phyloP scores from a whole-genome alignment of 805 yeast genomes.

The Metschnikowia continentalis region DNA sequence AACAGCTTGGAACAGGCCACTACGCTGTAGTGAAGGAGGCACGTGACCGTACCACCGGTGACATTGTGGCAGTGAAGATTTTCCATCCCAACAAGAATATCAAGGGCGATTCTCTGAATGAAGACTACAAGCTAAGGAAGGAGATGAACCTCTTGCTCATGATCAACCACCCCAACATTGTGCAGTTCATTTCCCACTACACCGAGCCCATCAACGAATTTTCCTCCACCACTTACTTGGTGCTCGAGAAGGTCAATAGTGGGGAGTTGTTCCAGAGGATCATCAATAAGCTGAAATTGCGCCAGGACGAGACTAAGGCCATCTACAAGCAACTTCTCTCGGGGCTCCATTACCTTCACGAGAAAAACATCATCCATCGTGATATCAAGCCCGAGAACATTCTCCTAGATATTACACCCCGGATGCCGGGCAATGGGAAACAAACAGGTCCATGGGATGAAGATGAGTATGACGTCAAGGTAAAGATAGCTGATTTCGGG shows the following conservation, averaged over 20 bases:
- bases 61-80: constrained; percentile 67
- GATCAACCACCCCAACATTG: constrained; percentile 68
- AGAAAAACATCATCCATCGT: constrained; percentile 39
- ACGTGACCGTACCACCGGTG: constrained; percentile 51
- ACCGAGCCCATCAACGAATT: constrained; percentile 51
- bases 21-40: constrained; percentile 80
- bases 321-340: constrained; percentile 47
- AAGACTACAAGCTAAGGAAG: constrained; percentile 46
- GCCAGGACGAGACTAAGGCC: constrained; percentile 59
- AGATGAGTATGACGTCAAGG: constrained; percentile 56
- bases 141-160: constrained; percentile 64
- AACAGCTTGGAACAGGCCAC: constrained; percentile 69
- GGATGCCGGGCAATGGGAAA: constrained; percentile 21
- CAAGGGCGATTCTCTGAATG: constrained; percentile 23
- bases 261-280: constrained; percentile 76
- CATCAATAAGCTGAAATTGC: constrained; percentile 55
- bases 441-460: constrained; percentile 56
- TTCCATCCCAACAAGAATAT: constrained; percentile 50
- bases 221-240: constrained; percentile 54
- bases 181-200: constrained; percentile 56
- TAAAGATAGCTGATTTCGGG: constrained; percentile 84
- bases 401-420: constrained; percentile 48
- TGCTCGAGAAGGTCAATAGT: constrained; percentile 66
- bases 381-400: constrained; percentile 46
- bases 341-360: constrained; percentile 38